Conservation (phyloP, 805 yeast species). For the Pichia nanzhaoensis region DNA sequence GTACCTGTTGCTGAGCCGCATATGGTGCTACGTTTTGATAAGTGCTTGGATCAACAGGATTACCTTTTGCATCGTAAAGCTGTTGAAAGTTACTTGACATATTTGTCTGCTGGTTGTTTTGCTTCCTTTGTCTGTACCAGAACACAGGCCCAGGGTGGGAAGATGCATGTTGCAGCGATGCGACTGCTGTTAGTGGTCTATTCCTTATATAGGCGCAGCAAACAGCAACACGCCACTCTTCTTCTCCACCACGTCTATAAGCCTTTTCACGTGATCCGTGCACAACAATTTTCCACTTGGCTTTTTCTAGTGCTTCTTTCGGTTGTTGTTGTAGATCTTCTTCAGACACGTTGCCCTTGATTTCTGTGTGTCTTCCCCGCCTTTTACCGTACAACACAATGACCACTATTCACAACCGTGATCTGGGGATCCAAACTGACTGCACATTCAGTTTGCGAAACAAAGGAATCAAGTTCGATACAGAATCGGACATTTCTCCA, state of each 20-base stretch:
- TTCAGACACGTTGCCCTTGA: no score
- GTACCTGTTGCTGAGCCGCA: neutral
- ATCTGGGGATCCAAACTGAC: conserved; percentile 36
- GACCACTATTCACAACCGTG: conserved; percentile 31
- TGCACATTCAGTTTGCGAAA: conserved; percentile 61
- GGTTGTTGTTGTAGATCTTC: no score
- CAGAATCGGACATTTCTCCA: conserved; percentile 67
- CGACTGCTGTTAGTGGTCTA: no score
- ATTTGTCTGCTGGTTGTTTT: neutral
- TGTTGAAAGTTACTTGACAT: neutral
- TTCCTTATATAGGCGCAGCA: no score
- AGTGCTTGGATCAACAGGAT: neutral
- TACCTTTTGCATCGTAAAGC: conserved; percentile 5
- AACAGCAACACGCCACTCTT: no score
- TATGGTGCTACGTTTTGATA: neutral
- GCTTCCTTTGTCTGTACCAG: no score
- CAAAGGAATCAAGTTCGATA: conserved; percentile 68
- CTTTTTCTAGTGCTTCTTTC: neutral
- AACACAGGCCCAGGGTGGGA: no score
- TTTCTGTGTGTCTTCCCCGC: no score
- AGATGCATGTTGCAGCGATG: no score
- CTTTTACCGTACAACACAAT: conserved; percentile 12
- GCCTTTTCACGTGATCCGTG: no score
- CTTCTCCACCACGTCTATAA: no score
- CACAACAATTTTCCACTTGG: no score